Evolutionary conservation across 352 stramenopile genomes (phyloP), one percentile per base, ranked within the genome.

Genomic region (Globisporangium rhizosaccharum): DNA sequence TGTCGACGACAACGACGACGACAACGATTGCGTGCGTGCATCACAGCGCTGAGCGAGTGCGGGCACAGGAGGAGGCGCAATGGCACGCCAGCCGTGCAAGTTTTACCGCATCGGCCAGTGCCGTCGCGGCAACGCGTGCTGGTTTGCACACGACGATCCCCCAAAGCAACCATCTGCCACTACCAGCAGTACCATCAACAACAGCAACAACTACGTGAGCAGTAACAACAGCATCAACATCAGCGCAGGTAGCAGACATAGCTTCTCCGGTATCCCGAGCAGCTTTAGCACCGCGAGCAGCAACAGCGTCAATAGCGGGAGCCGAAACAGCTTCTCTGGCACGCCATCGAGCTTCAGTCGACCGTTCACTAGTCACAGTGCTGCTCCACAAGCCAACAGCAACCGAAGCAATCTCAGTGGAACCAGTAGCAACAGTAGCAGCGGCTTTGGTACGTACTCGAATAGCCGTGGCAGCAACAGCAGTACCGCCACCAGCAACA

Each of bases 71-170:
- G 11, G 39, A 45, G 39, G 26, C 20, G 7, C 36, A 41, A 53
- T 45, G 46, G 17, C 30, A 15, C 33, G 28, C 36, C 44, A 57
- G 44, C 18, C 42, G 5, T 60, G 54, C 54, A 60, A 60, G 54
- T 60, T 37, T 44, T 60, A 45, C 44, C 44, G 33, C 30, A 17
- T 23, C 18, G 54, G 54, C 30, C 17, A 11, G n/a, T 60, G 54
- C 45, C 20, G 42, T 6, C 54, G 45, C 54, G 54, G 54, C 28
- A 20, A 18, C 44, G 46, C 45, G n/a, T 60, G 54, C 54, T 60
- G 54, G 54, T 60, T 53, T 30, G 28, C 25, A 30, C 54, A 60
- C 54, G 30, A 60, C n/a, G 46, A 60, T 17, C 26, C 37, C 8
- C 37, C 14, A 4, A 30, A 18, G 50, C 50, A 17, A 36, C 18